Base-by-base conservation (phyloP, 345 rosid species). In the Noccaea caerulescens region DNA sequence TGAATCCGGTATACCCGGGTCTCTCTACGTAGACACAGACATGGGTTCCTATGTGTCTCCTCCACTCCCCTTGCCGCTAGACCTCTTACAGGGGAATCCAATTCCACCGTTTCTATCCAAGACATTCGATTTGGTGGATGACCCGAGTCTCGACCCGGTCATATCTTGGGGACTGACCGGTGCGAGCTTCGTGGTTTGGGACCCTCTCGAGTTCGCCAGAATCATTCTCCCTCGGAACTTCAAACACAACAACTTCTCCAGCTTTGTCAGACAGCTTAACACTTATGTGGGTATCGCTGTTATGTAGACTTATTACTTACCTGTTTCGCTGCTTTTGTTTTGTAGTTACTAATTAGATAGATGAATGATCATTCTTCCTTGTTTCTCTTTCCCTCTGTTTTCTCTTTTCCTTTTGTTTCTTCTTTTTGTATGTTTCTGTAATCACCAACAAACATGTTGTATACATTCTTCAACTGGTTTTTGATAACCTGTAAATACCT, bases 231-330 rank as follows among this genome's bases (percentile, higher is more conserved):
- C 99, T 0, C 68, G 92, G 62, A 85, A 85, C 58, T 94, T 94
- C 87, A 94, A 94, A 88, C 99, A 94, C 82, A 87, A 85, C 76
- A 94, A 94, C 56, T 91, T 94, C 86, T 91, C 99, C 77, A 94
- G 99, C 76, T 93, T 93, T 68, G 94, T 93, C 70, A 84, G 98
- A 59, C 98, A 94, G 81, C 87, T 94, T 59, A 94, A 91, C 77
- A 94, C 99, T 83, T 94, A 91, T 68, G 99, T 94, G 73, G 80
- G 97, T 91, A 93, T 84, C 67, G 55, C 67, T 82, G 71, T 53
- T 1, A 75, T 78, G 52, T 51, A 23, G 6, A 8, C 5, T n/a
- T 70, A n/a, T 25, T 66, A 20, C 23, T 20, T 20, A 20, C 23
- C 71, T 72, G 20, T 64, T 47, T 53, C 82, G 83, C 83, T 80